A percentile compares a stretch with the other conserved stretches of the same genome.
Evolutionary conservation across 345 rosid genomes (phyloP).

Genomic region (Gossypium longicalyx): DNA sequence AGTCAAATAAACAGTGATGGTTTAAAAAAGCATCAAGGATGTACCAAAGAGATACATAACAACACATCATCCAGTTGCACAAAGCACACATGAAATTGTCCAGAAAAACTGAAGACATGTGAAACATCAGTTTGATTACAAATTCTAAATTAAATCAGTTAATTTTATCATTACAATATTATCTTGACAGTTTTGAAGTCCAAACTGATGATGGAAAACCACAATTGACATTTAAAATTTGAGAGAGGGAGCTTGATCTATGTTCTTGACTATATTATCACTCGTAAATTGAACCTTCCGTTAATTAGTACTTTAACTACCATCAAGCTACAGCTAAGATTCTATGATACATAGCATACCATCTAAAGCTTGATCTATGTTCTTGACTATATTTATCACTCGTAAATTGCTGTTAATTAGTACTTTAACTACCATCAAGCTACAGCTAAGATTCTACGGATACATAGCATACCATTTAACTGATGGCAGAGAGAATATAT

Average conservation of each 20-base stretch:
- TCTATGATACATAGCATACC: no score
- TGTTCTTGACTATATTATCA: not conserved
- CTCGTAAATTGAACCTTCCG: not conserved
- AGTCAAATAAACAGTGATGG: not conserved
- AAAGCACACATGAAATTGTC: not conserved
- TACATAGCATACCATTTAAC: not conserved
- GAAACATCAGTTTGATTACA: not conserved
- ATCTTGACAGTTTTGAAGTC: not conserved
- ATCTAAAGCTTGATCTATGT: not conserved
- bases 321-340: not conserved
- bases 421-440: not conserved
- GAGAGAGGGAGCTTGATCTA: not conserved
- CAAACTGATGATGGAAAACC: not conserved
- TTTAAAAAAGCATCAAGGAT: conserved; percentile 1
- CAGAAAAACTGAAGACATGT: not conserved
- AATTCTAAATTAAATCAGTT: not conserved
- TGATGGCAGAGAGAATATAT: not conserved
- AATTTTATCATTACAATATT: not conserved
- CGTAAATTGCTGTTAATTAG: not conserved
- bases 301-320: not conserved
- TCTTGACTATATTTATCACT: not conserved
- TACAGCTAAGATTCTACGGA: not conserved
- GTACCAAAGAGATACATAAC: not conserved
- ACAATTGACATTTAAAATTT: not conserved
- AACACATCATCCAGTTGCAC: not conserved